Evolutionary conservation across 129 eudicot species (phyloP), one percentile per base, ranked within the genome.

Genomic region (Artemisia tridentata): DNA sequence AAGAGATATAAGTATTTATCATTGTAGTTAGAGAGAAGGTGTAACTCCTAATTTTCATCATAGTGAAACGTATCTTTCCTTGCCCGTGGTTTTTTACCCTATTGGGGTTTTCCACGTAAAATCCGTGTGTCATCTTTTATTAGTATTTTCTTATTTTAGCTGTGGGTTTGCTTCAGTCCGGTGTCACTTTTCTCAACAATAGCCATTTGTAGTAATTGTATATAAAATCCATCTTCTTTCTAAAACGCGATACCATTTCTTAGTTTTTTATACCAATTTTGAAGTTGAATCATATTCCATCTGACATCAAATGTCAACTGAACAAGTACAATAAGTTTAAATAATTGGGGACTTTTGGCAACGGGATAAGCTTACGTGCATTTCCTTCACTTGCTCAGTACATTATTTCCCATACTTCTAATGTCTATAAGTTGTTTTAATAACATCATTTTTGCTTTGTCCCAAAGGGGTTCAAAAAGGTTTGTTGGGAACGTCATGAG

Each of bases 381-480:
- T 31, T 5, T 4, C 41, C 7, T 31, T 31, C 25, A 17, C 13
- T 54, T 54, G 20, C 11, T 54, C 7, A 31, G 41, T 31, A 31
- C 41, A 31, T 5, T 4, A 31, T 31, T 31, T 31, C 41, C 41
- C 7, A 31, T 56, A 38, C 21, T 7, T 69, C 18, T 12, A 56
- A 1, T 38, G 46, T 57, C 20, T 49, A 11, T 62, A 29, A 12
- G 14, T 15, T 61, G 12, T n/a, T 11, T 43, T n/a, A 21, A 0
- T 46, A 55, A 75, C 51, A 3, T 5, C 54, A 10, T 18, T 16
- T 65, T 5, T n/a, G n/a, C 27, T 49, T 19, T 63, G 54, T 50
- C 12, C 14, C 19, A 19, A 46, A 75, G 79, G 60, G 68, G 16
- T 75, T 75, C 53, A 67, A 31, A 68, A 75, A 75, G 74, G 67